Percentiles rank a stretch among this genome's conserved stretches.
Evolutionary conservation across 495 filamentous ascomycete genomes (phyloP).

Genomic region (Aspergillus sclerotiicarbonarius): DNA sequence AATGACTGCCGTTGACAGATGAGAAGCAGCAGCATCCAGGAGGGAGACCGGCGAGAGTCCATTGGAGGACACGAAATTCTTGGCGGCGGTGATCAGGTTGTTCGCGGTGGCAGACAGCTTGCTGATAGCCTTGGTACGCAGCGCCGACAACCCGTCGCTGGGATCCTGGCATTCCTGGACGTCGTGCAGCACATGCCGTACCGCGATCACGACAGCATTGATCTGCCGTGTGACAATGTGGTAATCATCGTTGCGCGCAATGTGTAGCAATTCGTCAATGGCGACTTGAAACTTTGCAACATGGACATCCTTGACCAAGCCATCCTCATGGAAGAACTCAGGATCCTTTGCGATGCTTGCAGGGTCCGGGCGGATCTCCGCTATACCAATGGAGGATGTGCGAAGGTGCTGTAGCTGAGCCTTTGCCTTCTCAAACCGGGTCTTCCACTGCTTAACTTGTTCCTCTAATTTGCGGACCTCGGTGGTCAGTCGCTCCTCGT

Average conservation of each 20-base stretch:
- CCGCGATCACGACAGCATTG: slow-evolving; percentile 75
- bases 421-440: slow-evolving; percentile 81
- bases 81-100: slow-evolving; percentile 89
- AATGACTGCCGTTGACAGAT: slow-evolving; percentile 80
- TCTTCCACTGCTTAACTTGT: slow-evolving; percentile 84
- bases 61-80: slow-evolving; percentile 76
- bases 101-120: slow-evolving; percentile 88
- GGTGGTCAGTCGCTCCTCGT: slow-evolving; percentile 70
- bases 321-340: slow-evolving; percentile 67
- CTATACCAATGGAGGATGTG: slow-evolving; percentile 71
- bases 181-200: slow-evolving; percentile 78
- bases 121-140: slow-evolving; percentile 65
- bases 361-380: slow-evolving; percentile 61
- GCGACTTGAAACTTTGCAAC: slow-evolving; percentile 94
- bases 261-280: slow-evolving; percentile 86
- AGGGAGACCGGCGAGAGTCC: slow-evolving; percentile 94
- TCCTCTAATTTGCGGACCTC: slow-evolving; percentile 73
- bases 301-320: slow-evolving; percentile 84
- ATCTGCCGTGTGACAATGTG: slow-evolving; percentile 72
- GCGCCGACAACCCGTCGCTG: slow-evolving; percentile 37
- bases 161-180: slow-evolving; percentile 56
- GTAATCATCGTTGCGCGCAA: slow-evolving; percentile 69
- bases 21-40: slow-evolving; percentile 91
- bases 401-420: slow-evolving; percentile 80
- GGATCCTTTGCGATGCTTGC: slow-evolving; percentile 63